phyloP scores from a whole-genome alignment of 179 eudicot species.

The Carnegiea gigantea region DNA sequence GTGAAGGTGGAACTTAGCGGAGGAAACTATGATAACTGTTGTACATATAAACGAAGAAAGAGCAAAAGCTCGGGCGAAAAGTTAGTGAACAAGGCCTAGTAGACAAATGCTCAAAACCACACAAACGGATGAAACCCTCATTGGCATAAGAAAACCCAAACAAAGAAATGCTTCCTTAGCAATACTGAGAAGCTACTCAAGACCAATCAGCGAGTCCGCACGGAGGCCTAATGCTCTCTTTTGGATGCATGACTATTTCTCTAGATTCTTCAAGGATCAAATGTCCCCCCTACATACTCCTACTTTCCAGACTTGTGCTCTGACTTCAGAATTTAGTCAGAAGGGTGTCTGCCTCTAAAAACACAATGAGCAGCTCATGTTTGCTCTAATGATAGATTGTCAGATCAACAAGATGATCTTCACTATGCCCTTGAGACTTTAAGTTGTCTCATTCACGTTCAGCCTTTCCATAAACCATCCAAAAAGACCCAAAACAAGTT shows the following conservation, averaged over 20 bases:
- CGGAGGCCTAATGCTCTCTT: neutral
- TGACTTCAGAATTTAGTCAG: neutral
- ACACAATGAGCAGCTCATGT: neutral
- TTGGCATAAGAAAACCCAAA: neutral
- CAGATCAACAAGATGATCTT: neutral
- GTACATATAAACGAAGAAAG: neutral
- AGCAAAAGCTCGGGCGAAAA: neutral
- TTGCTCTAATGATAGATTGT: neutral
- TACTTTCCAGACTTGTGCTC: neutral
- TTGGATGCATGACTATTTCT: neutral
- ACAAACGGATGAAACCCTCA: too few species aligned
- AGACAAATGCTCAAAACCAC: neutral
- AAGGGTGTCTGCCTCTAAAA: neutral
- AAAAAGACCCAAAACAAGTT: conserved; percentile 2
- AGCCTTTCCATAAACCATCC: neutral
- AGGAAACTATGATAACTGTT: neutral
- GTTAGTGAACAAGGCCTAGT: neutral
- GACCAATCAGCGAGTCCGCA: too few species aligned
- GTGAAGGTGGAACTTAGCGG: too few species aligned
- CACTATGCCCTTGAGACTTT: neutral
- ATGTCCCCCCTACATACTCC: neutral
- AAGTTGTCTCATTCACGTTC: neutral
- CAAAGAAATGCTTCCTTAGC: neutral
- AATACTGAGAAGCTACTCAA: neutral
- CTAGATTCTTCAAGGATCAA: neutral